Evolutionary conservation across 2,329 filamentous ascomycete genomes (phyloP), one percentile per base, ranked within the genome.

Genomic region (Epichloe coenophiala): DNA sequence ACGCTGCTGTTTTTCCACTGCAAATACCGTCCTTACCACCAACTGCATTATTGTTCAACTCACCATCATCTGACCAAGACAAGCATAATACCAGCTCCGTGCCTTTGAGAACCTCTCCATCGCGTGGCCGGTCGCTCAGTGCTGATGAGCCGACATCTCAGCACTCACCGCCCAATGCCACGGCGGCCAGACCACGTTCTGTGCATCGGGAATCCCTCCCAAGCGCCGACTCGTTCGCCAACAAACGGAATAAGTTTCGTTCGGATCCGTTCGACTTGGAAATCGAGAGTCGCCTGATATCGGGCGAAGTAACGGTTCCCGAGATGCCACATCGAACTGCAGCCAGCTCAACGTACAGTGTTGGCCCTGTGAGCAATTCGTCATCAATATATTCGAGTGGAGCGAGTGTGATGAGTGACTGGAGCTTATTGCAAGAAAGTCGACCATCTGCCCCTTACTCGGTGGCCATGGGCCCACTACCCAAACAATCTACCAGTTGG

Each of bases 241-340:
- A 66, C 5, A 65, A 68, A 15, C 71, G 74, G 50, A 75, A 74
- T 58, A 79, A 78, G 58, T 78, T 80, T 60, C 76, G 78, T 43
- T 81, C 78, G 2, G 79, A 83, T 55, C 80, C 78, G 2, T 83
- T 83, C 58, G 80, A 84, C 56, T 68, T 83, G n/a, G 80, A 83
- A 59, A 55, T 67, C 12, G 61, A 63, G 48, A 54, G 54, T 37
- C 57, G 53, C 7, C 23, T 57, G 9, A 40, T 52, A 38, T 55
- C 59, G 5, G 56, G 52, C 31, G 50, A 50, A n/a, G 48, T 51
- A 11, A 54, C 54, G 35, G 49, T 60, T 46, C 54, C 57, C 7
- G 49, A 52, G 33, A 55, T 58, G 53, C 57, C 60, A 17, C 58
- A 55, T 5, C 51, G 55, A 27, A 53, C 54, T 8, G 51, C 54